A percentile compares a stretch with the other conserved stretches of the same genome.
phyloP scores from a whole-genome alignment of 2,329 filamentous ascomycete genomes.

The Xylariaceae sp. region DNA sequence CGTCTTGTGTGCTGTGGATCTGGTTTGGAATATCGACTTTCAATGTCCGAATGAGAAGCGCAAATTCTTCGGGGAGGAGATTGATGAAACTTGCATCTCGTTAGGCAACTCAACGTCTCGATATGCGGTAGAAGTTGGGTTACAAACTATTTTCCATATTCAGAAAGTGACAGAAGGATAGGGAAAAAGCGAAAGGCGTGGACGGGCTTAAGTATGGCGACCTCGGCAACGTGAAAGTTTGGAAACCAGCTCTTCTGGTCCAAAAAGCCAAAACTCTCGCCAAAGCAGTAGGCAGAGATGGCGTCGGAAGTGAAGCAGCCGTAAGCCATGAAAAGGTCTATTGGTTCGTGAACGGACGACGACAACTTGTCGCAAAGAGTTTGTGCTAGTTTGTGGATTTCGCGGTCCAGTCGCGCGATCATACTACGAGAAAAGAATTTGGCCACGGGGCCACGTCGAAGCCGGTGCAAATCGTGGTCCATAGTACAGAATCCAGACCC shows the following conservation, averaged over 20 bases:
- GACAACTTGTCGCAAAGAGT: conserved; percentile 38
- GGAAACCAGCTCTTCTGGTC: conserved; percentile 41
- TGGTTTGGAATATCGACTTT: conserved; percentile 21
- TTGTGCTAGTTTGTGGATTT: conserved; percentile 18
- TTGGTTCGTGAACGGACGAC: conserved; percentile 20
- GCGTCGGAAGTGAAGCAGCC: conserved; percentile 45
- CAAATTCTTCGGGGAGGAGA: conserved; percentile 26
- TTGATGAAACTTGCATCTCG: conserved; percentile 17
- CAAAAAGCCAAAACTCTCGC: conserved; percentile 40
- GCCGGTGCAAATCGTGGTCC: conserved; percentile 39
- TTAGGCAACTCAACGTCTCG: not conserved
- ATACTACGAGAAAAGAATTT: conserved; percentile 41
- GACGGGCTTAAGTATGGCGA: conserved; percentile 24
- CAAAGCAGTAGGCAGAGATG: conserved; percentile 43
- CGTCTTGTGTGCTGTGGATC: conserved; percentile 11
- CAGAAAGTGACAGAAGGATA: conserved; percentile 18
- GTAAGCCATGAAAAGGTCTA: conserved; percentile 42
- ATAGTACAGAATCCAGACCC: conserved; percentile 26
- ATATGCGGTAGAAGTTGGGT: not conserved
- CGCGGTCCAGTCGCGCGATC: conserved; percentile 30
- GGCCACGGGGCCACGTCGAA: conserved; percentile 35
- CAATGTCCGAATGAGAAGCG: conserved; percentile 22
- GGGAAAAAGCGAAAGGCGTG: conserved; percentile 34
- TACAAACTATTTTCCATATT: conserved; percentile 14
- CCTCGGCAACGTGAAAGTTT: conserved; percentile 35